phyloP scores from a whole-genome alignment of 1,284 basidiomycete species.

The Microbotryum silenes-acaulis region DNA sequence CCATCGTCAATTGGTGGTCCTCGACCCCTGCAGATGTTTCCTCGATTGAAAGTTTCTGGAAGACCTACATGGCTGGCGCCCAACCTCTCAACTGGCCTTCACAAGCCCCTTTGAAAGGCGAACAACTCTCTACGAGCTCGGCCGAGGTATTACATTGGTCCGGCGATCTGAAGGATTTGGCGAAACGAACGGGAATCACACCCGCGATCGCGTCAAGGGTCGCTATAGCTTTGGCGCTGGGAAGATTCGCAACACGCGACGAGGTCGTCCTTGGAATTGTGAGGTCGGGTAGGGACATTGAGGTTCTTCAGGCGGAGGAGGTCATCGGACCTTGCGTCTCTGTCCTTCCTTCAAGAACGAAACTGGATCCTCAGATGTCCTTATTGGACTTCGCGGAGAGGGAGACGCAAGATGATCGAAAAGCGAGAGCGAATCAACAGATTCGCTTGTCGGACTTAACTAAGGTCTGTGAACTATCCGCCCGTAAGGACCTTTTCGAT shows the following conservation, averaged over 20 bases:
- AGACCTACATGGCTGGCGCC: slow-evolving; percentile 20
- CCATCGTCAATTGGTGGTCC: slow-evolving; percentile 29
- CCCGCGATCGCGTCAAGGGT: slow-evolving; percentile 32
- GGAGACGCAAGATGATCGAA: slow-evolving; percentile 21
- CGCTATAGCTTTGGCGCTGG: slow-evolving; percentile 26
- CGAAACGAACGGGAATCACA: slow-evolving; percentile 26
- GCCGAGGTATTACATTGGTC: slow-evolving; percentile 17
- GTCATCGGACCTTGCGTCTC: slow-evolving; percentile 34
- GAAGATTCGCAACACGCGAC: slow-evolving; percentile 6
- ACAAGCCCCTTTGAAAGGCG: slow-evolving; percentile 9
- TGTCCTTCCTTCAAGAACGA: slow-evolving; percentile 28
- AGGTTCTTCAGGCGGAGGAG: slow-evolving; percentile 30
- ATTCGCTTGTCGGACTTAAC: slow-evolving; percentile 23
- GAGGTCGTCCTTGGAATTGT: slow-evolving; percentile 33
- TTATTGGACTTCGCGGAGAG: slow-evolving; percentile 17
- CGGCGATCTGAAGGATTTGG: slow-evolving; percentile 21
- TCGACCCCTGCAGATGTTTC: neutral
- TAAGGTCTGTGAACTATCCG: slow-evolving; percentile 7
- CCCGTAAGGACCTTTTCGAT: slow-evolving; percentile 23
- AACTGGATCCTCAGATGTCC: neutral
- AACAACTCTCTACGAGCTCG: slow-evolving; percentile 23
- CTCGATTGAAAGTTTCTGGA: slow-evolving; percentile 24
- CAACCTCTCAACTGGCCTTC: slow-evolving; percentile 21
- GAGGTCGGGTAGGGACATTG: slow-evolving; percentile 33
- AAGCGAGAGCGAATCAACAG: slow-evolving; percentile 24